Base-by-base conservation (phyloP, 2,329 filamentous ascomycete species). In the Arthrinium phaeospermum region DNA sequence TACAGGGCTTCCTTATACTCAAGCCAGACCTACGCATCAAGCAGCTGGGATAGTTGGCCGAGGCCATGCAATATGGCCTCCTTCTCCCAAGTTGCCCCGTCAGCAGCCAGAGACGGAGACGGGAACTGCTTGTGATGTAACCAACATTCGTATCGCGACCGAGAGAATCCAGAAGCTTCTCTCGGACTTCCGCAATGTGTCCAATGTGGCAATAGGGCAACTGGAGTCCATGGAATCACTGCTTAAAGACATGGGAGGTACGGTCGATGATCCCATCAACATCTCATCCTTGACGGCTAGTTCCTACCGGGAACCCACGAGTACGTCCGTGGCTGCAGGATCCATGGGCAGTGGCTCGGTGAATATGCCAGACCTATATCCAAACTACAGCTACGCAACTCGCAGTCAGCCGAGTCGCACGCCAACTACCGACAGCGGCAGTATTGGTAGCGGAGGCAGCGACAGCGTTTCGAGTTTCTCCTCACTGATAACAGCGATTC, bases 161-260 rank as follows among this genome's bases (percentile, higher is more conserved):
- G 47, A 34, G 19, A 69, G 19, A 37, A 49, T 49, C 1, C 45
- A 37, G 27, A 27, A 69, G 27, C 45, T 69, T 46, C 67, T 69
- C 16, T 49, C 47, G n/a, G 45, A 69, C 27, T 49, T 69, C 24
- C 45, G 67, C 44, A 49, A 49, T 49, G 19, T 49, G 4, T 69
- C 67, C 45, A 4, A 37, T 37, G 19, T 27, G 34, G 67, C 27
- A 37, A 41, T 64, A 30, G 57, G 13, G 22, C 57, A 64, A 22
- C 34, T 64, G 30, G 34, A 41, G 3, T n/a, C 57, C 34, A 64
- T 64, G 57, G 57, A 41, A 6, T 5, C 3, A 4, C 19, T 64
- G 57, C 57, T 64, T 77, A 68, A 69, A 69, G 70, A 71, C 70
- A 72, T 64, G 57, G 57, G 34, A 64, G 34, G 10, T 4, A 27